phyloP scores from a whole-genome alignment of 176 grass and related monocot species.

The Chloris gayana region DNA sequence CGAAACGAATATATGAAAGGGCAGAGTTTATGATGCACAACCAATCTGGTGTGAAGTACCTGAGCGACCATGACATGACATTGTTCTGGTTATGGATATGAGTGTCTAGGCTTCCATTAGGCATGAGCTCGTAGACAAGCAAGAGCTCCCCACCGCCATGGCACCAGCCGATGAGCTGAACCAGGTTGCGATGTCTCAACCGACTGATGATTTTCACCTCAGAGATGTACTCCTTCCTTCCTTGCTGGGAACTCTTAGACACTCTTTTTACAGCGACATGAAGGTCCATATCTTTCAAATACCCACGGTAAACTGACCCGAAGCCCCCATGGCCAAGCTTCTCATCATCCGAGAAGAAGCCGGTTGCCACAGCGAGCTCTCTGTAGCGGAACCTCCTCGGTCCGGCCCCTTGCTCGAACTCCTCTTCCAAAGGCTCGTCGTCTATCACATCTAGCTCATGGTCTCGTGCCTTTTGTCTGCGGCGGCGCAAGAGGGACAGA shows the following conservation, averaged over 20 bases:
- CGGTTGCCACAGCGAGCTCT: not conserved
- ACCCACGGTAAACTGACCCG: not conserved
- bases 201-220: slow-evolving; percentile 59
- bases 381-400: not conserved
- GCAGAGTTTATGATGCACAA: not conserved
- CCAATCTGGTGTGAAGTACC: not conserved
- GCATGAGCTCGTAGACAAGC: slow-evolving; percentile 34
- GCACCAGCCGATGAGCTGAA: slow-evolving; percentile 61
- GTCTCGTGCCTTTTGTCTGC: not conserved
- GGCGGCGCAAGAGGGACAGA: not conserved
- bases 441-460: not conserved
- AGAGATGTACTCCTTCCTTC: slow-evolving; percentile 47
- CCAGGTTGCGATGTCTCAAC: slow-evolving; percentile 50
- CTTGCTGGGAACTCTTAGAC: slow-evolving; percentile 24
- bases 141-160: slow-evolving; percentile 32
- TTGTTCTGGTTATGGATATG: slow-evolving; percentile 47
- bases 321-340: not conserved
- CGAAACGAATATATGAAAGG: no score
- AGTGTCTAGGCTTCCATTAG: no score
- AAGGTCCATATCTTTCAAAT: not conserved
- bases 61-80: slow-evolving; percentile 44
- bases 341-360: not conserved
- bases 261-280: slow-evolving; percentile 1
- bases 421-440: not conserved
- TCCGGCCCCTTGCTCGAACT: not conserved